Evolutionary conservation across 345 rosid genomes (phyloP).

Genomic region (Iberis pinnata): DNA sequence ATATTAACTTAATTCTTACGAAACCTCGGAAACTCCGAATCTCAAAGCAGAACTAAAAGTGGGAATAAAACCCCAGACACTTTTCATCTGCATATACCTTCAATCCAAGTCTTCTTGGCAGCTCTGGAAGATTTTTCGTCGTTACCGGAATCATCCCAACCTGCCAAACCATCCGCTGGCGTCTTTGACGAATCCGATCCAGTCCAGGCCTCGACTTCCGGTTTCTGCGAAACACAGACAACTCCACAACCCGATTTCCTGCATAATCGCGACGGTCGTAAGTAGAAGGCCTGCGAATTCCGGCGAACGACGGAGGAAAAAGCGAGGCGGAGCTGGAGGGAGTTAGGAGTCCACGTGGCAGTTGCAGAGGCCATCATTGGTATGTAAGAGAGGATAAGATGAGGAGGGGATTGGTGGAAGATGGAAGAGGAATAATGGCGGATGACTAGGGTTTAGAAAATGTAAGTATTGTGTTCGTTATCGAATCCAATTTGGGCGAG

Average conservation of each 20-base stretch:
- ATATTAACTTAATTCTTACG: not conserved
- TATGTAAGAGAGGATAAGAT: conserved; percentile 18
- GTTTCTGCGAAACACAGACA: conserved; percentile 35
- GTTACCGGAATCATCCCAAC: conserved; percentile 57
- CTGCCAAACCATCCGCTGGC: conserved; percentile 44
- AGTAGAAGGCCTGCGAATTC: conserved; percentile 23
- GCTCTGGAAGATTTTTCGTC: conserved; percentile 33
- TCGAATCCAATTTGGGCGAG: no score
- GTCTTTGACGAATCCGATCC: conserved; percentile 32
- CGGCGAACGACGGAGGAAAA: conserved; percentile 29
- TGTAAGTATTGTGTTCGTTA: no score
- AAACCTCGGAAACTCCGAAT: conserved; percentile 18
- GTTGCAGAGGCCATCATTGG: conserved; percentile 42
- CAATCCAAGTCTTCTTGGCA: conserved; percentile 43
- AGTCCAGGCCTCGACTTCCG: conserved; percentile 25
- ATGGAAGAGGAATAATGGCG: no score
- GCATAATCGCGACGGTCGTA: conserved; percentile 26
- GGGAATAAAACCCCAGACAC: not conserved
- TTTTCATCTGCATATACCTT: conserved; percentile 42
- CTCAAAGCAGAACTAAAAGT: not conserved
- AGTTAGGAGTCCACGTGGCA: conserved; percentile 55
- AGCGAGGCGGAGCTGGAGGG: conserved; percentile 84
- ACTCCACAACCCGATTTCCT: conserved; percentile 28
- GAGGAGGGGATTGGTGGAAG: conserved; percentile 8
- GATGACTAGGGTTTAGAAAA: conserved; percentile 26